A percentile compares a stretch with the other conserved stretches of the same genome.
Conservation (phyloP, 2,329 filamentous ascomycete species). For the Thelonectria blattea region DNA sequence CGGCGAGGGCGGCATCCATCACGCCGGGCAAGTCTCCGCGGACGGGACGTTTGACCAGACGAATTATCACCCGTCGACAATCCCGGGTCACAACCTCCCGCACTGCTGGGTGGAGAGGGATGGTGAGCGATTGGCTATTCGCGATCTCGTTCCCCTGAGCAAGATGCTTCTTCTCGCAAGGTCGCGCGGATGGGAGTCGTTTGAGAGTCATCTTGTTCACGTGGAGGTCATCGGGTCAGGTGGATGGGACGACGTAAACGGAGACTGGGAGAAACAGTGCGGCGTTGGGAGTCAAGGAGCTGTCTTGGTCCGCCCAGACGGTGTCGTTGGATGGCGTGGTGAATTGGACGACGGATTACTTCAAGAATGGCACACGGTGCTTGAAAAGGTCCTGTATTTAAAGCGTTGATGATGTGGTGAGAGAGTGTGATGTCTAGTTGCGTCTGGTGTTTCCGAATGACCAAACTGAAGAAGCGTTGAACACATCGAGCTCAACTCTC, state of each 20-base stretch:
- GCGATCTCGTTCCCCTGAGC: constrained; percentile 8
- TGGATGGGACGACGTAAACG: not conserved
- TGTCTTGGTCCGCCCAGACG: constrained; percentile 8
- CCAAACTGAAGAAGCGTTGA: too few relatives aligned
- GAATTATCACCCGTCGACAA: constrained; percentile 2
- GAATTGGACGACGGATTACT: not conserved
- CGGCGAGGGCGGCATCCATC: not conserved
- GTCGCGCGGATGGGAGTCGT: constrained; percentile 1
- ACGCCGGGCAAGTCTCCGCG: not conserved
- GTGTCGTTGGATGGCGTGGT: constrained; percentile 6
- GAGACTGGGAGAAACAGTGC: constrained; percentile 4
- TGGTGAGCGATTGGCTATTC: not conserved
- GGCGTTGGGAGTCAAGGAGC: not conserved
- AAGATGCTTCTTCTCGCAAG: constrained; percentile 5
- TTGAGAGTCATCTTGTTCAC: not conserved
- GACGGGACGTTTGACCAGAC: constrained; percentile 1
- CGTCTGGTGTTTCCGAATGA: too few relatives aligned
- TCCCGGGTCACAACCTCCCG: constrained; percentile 7
- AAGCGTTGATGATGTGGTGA: not conserved
- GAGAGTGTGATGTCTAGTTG: too few relatives aligned
- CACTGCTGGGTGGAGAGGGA: constrained; percentile 10
- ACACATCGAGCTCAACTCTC: too few relatives aligned
- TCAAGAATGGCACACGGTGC: not conserved
- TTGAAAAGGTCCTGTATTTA: not conserved
- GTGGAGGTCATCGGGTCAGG: not conserved